phyloP scores from a whole-genome alignment of 2,329 filamentous ascomycete genomes.

The Alternaria metachromatica region DNA sequence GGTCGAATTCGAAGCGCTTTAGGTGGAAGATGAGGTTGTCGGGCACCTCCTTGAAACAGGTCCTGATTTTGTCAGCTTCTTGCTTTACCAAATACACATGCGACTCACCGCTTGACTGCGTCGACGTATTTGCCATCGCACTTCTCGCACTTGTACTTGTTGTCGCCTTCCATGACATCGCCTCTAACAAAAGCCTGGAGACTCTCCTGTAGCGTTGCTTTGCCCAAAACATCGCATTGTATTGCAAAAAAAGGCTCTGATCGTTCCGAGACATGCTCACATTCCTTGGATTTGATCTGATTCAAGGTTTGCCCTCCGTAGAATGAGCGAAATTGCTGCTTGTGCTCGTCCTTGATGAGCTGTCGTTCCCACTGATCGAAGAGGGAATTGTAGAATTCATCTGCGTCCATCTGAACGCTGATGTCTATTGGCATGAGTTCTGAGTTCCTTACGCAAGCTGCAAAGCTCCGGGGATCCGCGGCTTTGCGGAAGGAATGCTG shows the following conservation, averaged over 20 bases:
- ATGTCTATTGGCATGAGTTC: constrained; percentile 85
- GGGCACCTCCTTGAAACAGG: constrained; percentile 89
- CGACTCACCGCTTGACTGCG: constrained; percentile 78
- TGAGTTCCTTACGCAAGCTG: constrained; percentile 79
- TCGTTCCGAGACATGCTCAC: constrained; percentile 88
- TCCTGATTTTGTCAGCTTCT: constrained; percentile 56
- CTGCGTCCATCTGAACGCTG: constrained; percentile 93
- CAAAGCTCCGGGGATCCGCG: constrained; percentile 75
- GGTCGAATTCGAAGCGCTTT: constrained; percentile 84
- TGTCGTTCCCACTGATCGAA: constrained; percentile 92
- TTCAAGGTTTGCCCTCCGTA: constrained; percentile 93
- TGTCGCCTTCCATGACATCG: constrained; percentile 96
- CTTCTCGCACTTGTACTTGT: constrained; percentile 95
- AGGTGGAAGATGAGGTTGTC: constrained; percentile 96
- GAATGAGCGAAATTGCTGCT: constrained; percentile 77
- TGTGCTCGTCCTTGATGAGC: constrained; percentile 70
- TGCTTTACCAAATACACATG: background rate
- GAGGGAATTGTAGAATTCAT: constrained; percentile 94
- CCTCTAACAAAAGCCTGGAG: constrained; percentile 94
- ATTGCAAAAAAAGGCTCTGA: constrained; percentile 93
- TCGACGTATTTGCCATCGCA: constrained; percentile 85
- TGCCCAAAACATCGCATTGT: constrained; percentile 95
- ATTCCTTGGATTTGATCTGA: constrained; percentile 95
- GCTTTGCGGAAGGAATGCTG: constrained; percentile 79
- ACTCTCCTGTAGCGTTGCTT: constrained; percentile 81